Evolutionary conservation across 2,329 filamentous ascomycete genomes (phyloP), one percentile per base, ranked within the genome.

Genomic region (Diaporthe nobilis): DNA sequence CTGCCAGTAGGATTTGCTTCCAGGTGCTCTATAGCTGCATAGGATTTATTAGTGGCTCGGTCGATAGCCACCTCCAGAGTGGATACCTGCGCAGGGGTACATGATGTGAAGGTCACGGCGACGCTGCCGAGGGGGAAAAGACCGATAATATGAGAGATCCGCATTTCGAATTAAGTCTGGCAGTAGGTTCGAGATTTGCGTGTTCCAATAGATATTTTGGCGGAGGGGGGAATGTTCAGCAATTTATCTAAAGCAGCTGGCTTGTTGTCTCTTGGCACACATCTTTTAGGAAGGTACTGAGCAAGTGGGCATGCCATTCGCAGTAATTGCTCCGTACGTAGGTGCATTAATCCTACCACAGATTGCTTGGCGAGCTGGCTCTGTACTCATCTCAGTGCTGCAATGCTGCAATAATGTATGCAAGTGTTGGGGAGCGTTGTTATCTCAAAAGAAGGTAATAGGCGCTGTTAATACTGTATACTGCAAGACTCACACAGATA

Each of bases 21-120:
- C 13, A 68, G 65, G 6, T 68, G 65, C 47, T 68, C 47, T 10
- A 68, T 68, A 34, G 65, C 65, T 12, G 65, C 65, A 7, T 53
- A 68, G 7, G 65, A 39, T 28, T 68, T 68, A 4, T 68, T 53
- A 17, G 65, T 53, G 65, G 65, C 65, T 9, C 65, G 47, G 1
- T 68, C 65, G 31, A 68, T 68, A 2, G 65, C 65, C 65, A 53
- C 31, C 31, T 68, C 65, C 7, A 68, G 65, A 17, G 65, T 68
- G 22, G 31, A 39, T 53, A 68, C 53, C 47, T 68, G 47, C 13
- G 22, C 47, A 3, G 31, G 47, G 12, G 47, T 17, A 47, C 65
- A 68, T 28, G 65, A 68, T 39, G 65, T 68, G 13, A 68, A 68
- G 22, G 47, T 68, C 47, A 37, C 65, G 22, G 65, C 65, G 22